phyloP scores from a whole-genome alignment of 768 basidiomycete species.

The Leucocoprinus sp. region DNA sequence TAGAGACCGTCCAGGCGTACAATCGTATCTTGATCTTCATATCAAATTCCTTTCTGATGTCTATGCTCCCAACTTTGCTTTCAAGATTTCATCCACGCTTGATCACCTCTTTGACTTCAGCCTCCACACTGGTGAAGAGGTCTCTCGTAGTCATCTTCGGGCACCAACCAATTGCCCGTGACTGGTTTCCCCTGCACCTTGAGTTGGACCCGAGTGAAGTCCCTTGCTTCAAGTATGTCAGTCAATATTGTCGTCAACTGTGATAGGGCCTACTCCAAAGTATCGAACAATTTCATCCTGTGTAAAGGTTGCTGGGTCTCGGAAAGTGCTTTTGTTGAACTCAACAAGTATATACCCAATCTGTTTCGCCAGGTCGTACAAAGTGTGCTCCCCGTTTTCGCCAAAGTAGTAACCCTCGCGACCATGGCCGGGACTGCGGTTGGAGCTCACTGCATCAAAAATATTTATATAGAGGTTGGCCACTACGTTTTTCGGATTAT shows the following conservation, averaged over 20 bases:
- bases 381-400: constrained; percentile 38
- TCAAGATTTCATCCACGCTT: neutral
- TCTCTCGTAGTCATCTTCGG: constrained; percentile 41
- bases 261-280: constrained; percentile 15
- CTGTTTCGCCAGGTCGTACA: constrained; percentile 32
- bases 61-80: neutral
- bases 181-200: constrained; percentile 35
- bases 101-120: constrained; percentile 28
- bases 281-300: constrained; percentile 37
- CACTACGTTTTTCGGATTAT: constrained; percentile 24
- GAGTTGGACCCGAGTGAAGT: constrained; percentile 27
- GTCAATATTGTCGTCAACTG: neutral
- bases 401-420: constrained; percentile 48
- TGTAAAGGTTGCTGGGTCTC: constrained; percentile 39
- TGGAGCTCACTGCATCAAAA: constrained; percentile 28
- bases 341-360: constrained; percentile 32
- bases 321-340: constrained; percentile 26
- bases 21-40: neutral
- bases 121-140: constrained; percentile 39
- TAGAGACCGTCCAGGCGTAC: constrained; percentile 5
- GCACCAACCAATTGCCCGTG: constrained; percentile 42
- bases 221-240: neutral
- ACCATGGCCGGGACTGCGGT: constrained; percentile 32
- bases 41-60: neutral
- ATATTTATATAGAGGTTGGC: constrained; percentile 35